phyloP scores from a whole-genome alignment of 441 rosid genomes.

The Populus hybrid region DNA sequence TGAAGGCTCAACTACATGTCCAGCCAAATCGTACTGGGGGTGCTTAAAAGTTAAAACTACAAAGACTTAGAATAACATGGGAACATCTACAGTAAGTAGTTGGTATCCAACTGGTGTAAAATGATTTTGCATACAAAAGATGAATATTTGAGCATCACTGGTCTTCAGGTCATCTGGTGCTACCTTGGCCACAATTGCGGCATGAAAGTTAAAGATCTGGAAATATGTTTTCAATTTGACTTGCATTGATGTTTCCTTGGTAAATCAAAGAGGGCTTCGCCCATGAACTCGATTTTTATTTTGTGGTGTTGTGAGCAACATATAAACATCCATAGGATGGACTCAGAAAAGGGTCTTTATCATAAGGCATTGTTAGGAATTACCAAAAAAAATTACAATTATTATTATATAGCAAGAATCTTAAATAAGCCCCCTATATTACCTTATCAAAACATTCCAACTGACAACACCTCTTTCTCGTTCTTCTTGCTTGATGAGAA shows the following conservation, averaged over 20 bases:
- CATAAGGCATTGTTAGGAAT: not conserved
- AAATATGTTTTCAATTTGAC: not conserved
- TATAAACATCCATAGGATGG: not conserved
- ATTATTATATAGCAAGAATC: not conserved
- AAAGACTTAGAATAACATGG: not conserved
- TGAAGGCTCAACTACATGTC: not conserved
- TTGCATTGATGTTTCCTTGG: not conserved
- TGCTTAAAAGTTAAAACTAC: not conserved
- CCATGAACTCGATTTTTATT: not conserved
- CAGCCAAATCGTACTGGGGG: not conserved
- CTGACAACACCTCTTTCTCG: too few species aligned
- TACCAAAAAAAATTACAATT: not conserved
- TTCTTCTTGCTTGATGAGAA: too few species aligned
- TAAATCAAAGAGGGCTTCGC: not conserved
- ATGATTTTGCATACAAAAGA: not conserved
- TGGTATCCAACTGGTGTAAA: not conserved
- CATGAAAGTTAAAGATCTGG: not conserved
- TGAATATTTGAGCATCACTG: not conserved
- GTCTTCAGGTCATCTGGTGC: not conserved
- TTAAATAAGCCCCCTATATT: slow-evolving; percentile 10
- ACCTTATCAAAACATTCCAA: too few species aligned
- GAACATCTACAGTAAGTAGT: not conserved
- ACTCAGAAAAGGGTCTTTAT: not conserved
- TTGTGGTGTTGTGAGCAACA: not conserved
- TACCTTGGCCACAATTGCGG: not conserved